Conservation (phyloP, 1,284 basidiomycete species). For the Ustilago cynodontis region DNA sequence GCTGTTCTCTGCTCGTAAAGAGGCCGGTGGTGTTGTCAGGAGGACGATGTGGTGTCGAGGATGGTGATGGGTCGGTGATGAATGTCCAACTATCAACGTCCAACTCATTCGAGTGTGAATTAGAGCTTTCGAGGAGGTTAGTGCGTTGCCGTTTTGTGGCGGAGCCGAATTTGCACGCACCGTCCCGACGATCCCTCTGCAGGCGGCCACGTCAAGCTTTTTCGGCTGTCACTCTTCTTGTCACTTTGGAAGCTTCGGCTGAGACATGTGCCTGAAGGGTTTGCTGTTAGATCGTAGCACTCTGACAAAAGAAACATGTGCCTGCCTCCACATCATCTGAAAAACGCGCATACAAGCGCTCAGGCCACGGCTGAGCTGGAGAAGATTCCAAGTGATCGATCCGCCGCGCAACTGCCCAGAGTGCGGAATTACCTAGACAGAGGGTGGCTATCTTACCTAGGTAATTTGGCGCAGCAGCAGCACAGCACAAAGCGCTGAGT, state of each 20-base stretch:
- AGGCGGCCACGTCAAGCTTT: neutral
- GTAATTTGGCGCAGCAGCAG: constrained; percentile 12
- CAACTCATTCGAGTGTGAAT: too few species aligned
- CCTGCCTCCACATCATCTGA: constrained; percentile 5
- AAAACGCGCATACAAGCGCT: constrained; percentile 13
- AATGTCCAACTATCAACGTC: too few species aligned
- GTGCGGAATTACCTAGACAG: constrained; percentile 9
- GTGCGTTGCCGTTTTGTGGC: constrained; percentile 8
- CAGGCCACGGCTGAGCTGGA: constrained; percentile 21
- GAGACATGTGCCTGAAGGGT: neutral
- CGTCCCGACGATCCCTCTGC: neutral
- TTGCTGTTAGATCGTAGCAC: neutral
- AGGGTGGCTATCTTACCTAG: neutral
- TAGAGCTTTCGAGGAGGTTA: constrained; percentile 9
- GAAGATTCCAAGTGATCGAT: constrained; percentile 18
- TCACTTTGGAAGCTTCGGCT: constrained; percentile 8
- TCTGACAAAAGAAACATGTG: too few species aligned
- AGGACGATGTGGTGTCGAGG: neutral
- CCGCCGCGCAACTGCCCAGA: constrained; percentile 14
- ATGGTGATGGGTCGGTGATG: neutral
- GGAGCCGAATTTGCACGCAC: constrained; percentile 9
- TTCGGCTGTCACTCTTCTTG: neutral
- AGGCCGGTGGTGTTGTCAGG: neutral
- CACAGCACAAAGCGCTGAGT: constrained; percentile 2
- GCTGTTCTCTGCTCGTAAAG: constrained; percentile 10